Conservation (phyloP, 2,329 filamentous ascomycete species). For the Paecilomyces sp. region DNA sequence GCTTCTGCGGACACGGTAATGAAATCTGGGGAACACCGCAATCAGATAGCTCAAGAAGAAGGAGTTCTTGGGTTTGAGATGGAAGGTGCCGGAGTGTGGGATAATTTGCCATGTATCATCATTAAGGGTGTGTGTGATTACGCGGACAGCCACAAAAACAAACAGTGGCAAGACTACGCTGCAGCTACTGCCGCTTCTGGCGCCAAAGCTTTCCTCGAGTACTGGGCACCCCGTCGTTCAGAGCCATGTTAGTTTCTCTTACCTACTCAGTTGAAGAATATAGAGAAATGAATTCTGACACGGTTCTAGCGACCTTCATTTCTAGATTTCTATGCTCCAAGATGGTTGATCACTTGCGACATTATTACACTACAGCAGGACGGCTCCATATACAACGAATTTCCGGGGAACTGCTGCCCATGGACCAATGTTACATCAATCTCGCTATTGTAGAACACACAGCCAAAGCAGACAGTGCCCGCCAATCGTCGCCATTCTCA, state of each 20-base stretch:
- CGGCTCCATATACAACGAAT: conserved; percentile 27
- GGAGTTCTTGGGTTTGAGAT: conserved; percentile 13
- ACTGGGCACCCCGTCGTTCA: background rate
- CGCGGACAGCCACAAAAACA: conserved; percentile 7
- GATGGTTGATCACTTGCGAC: background rate
- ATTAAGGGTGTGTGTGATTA: conserved; percentile 13
- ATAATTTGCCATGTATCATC: conserved; percentile 7
- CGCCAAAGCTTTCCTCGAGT: conserved; percentile 7
- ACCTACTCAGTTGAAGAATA: background rate
- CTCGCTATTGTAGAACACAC: conserved; percentile 28
- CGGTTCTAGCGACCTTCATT: background rate
- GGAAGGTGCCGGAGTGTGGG: conserved; percentile 11
- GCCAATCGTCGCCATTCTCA: conserved; percentile 15
- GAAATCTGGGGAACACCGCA: background rate
- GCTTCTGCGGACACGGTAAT: background rate
- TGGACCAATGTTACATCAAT: conserved; percentile 37
- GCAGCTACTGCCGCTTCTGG: conserved; percentile 7
- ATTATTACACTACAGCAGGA: conserved; percentile 6
- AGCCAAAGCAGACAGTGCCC: background rate
- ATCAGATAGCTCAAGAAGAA: background rate
- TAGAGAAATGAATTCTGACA: background rate
- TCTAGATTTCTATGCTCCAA: background rate
- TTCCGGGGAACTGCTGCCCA: conserved; percentile 23
- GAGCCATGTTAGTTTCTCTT: too few species aligned
- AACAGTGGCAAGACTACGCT: background rate